A percentile compares a stretch with the other conserved stretches of the same genome.
Evolutionary conservation across 352 stramenopile genomes (phyloP).

Genomic region (Phytophthora boehmeriae): DNA sequence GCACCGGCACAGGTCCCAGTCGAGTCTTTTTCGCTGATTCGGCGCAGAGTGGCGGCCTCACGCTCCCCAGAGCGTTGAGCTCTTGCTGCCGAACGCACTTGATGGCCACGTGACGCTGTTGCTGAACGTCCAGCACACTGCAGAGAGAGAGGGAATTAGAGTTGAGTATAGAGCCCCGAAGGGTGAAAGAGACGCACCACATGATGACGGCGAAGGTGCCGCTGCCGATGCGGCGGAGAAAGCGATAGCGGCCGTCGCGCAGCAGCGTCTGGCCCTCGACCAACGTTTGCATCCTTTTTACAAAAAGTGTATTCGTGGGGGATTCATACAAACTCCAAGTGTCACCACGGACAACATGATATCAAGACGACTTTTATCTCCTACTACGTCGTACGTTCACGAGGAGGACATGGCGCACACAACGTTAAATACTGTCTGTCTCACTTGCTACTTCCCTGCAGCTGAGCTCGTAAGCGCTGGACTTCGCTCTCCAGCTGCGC

Average conservation of each 20-base stretch:
- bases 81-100: constrained; percentile 63
- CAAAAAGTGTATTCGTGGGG: background rate
- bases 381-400: no score
- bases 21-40: constrained; percentile 46
- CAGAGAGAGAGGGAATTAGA: constrained; percentile 1
- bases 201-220: constrained; percentile 79
- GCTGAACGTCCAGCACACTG: constrained; percentile 58
- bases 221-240: constrained; percentile 69
- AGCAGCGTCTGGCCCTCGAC: constrained; percentile 77
- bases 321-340: background rate
- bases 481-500: constrained; percentile 65
- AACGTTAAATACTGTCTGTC: constrained; percentile 35
- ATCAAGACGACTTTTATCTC: no score
- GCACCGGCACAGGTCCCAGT: constrained; percentile 37
- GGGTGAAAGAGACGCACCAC: constrained; percentile 34
- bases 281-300: constrained; percentile 39
- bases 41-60: constrained; percentile 52
- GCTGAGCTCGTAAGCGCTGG: constrained; percentile 65
- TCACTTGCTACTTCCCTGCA: constrained; percentile 32
- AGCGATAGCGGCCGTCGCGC: constrained; percentile 67
- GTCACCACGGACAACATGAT: background rate
- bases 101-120: constrained; percentile 59
- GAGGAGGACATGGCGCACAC: constrained; percentile 15
- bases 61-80: constrained; percentile 61
- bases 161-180: background rate